These are phyloP conservation scores for Coffea canephora DNA, from an alignment of 257 asterid genomes.

Conservation along the genomic window DNA sequence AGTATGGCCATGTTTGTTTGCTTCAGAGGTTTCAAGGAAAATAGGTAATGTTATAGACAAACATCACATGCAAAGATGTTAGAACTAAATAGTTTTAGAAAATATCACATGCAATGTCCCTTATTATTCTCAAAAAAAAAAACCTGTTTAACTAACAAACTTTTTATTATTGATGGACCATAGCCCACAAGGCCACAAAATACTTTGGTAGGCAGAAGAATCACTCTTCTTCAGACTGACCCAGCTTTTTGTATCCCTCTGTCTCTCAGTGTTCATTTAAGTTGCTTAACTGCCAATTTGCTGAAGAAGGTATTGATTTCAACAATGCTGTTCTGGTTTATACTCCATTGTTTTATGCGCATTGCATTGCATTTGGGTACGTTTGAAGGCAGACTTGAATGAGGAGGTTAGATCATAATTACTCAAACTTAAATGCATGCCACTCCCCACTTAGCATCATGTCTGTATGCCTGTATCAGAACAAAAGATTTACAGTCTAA, in stretches of 20 bases:
- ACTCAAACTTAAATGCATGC: neutral
- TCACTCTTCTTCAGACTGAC: neutral
- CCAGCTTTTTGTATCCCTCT: slow-evolving; percentile 1
- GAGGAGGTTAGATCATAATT: neutral
- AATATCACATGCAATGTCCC: neutral
- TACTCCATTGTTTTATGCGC: neutral
- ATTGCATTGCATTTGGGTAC: neutral
- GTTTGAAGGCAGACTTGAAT: neutral
- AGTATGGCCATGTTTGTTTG: neutral
- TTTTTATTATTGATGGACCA: slow-evolving; percentile 21
- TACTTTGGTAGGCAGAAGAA: slow-evolving; percentile 1
- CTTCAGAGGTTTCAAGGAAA: neutral
- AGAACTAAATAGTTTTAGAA: too few relatives aligned
- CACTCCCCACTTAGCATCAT: neutral
- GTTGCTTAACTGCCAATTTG: slow-evolving; percentile 6
- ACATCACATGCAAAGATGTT: too few relatives aligned
- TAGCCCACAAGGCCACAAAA: neutral
- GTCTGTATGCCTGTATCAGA: neutral
- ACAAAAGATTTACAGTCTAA: too few relatives aligned
- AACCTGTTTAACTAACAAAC: neutral
- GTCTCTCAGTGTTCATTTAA: neutral
- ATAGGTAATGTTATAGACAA: too few relatives aligned
- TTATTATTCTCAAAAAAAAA: neutral
- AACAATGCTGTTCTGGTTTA: neutral
- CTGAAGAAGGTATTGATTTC: neutral